Evolutionary conservation across 768 basidiomycete genomes (phyloP), one percentile per base, ranked within the genome.

Genomic region (Pleurotus salmoneostramineus): DNA sequence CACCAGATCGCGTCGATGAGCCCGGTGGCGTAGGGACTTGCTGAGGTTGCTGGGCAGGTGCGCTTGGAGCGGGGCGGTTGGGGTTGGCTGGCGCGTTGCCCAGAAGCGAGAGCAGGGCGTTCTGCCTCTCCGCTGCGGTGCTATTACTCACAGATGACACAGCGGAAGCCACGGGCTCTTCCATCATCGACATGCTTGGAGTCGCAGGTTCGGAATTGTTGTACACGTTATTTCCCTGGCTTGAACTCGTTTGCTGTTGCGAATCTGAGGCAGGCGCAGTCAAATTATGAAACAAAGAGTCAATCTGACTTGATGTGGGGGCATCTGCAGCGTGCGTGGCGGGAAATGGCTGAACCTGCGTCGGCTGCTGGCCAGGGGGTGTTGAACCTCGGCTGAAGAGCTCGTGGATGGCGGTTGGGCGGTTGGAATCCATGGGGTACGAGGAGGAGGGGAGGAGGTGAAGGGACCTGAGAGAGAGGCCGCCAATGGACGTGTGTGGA

Each of bases 1-100:
- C 75, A 56, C 77, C 77, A 11, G 85, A 76, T 65, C 84, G 71
- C 61, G 80, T 77, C 14, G 81, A 79, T 8, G 84, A 82, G 1
- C 81, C 79, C 27, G 89, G 89, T 8, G 88, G 88, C 0, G 87
- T 86, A 10, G 88, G 87, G 43, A 87, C 74, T 66, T 89, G 88
- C 63, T 84, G 87, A 8, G 81, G 68, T 58, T 60, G 72, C 31
- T 69, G 66, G 36, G 63, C 61, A n/a, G 69, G 66, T 31, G 66
- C 71, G 56, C 60, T 64, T 57, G 60, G 51, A 50, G 40, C 65
- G 56, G 63, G 62, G 27, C 57, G 12, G 58, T 51, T 27, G 21
- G 21, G 12, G 40, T 71, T 63, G 10, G 81, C 66, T 5, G 76
- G 68, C 1, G 81, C 72, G 32, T 82, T 74, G 59, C 87, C 79